These are phyloP conservation scores for Lasiodiplodia citricola DNA, from an alignment of 2,329 filamentous ascomycete species.

Conservation along the genomic window DNA sequence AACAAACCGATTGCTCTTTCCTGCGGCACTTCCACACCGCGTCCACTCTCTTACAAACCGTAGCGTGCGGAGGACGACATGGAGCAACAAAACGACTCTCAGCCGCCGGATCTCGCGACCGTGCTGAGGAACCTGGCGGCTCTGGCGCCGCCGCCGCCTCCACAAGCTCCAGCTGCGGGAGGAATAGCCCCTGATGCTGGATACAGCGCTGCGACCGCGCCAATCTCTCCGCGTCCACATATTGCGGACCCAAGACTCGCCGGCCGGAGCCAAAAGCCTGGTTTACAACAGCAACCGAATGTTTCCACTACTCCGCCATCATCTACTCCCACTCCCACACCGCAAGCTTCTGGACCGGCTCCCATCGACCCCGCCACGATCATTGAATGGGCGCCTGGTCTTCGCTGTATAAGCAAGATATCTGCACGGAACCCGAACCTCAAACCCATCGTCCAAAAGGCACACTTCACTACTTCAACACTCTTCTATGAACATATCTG, in stretches of 20 bases:
- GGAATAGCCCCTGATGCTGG: neutral
- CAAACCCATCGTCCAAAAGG: slow-evolving; percentile 46
- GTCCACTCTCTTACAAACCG: slow-evolving; percentile 4
- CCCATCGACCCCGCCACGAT: slow-evolving; percentile 54
- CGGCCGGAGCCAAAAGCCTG: neutral
- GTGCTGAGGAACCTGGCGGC: slow-evolving; percentile 43
- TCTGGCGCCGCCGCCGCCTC: slow-evolving; percentile 27
- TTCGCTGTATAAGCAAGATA: slow-evolving; percentile 55
- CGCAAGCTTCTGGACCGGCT: slow-evolving; percentile 28
- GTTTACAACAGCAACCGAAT: neutral
- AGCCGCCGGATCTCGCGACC: slow-evolving; percentile 40
- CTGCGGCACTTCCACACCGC: slow-evolving; percentile 2
- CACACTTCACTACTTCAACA: slow-evolving; percentile 32
- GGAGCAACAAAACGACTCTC: slow-evolving; percentile 34
- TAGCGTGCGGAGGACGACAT: slow-evolving; percentile 32
- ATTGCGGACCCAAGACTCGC: slow-evolving; percentile 6
- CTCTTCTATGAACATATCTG: slow-evolving; percentile 27
- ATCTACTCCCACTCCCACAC: slow-evolving; percentile 28
- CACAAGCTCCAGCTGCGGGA: neutral
- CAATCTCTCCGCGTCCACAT: neutral
- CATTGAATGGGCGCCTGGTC: slow-evolving; percentile 53
- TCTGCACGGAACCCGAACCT: slow-evolving; percentile 52
- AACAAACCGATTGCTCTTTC: neutral
- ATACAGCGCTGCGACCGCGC: neutral
- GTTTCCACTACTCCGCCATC: slow-evolving; percentile 8